Percentiles rank a stretch among this genome's conserved stretches.
Conservation (phyloP, 2,329 filamentous ascomycete genomes). For the Ambrosiella cleistominuta region DNA sequence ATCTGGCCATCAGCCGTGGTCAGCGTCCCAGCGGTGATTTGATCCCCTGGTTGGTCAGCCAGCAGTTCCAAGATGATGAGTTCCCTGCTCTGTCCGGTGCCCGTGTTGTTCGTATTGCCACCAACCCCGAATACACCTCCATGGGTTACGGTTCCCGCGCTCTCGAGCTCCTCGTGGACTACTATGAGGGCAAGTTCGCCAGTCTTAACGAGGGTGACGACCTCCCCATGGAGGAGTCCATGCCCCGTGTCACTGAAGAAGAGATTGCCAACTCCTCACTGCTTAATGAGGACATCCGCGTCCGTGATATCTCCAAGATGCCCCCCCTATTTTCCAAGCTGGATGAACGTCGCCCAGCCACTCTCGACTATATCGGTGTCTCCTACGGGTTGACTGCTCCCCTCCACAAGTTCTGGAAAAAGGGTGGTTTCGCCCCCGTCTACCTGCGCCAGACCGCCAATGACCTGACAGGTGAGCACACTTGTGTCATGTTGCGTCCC, state of each 20-base stretch:
- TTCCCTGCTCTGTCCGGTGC: constrained; percentile 89
- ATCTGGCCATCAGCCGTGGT: constrained; percentile 76
- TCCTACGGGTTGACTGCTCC: constrained; percentile 78
- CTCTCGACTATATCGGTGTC: constrained; percentile 84
- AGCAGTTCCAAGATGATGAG: constrained; percentile 95
- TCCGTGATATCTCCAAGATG: constrained; percentile 80
- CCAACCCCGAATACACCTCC: constrained; percentile 76
- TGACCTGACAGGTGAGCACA: constrained; percentile 91
- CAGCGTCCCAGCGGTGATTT: constrained; percentile 80
- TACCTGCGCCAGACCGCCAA: constrained; percentile 93
- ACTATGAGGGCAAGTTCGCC: constrained; percentile 86
- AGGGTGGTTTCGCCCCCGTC: constrained; percentile 66
- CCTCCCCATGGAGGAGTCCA: constrained; percentile 34
- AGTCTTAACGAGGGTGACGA: constrained; percentile 57
- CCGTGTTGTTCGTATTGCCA: constrained; percentile 82
- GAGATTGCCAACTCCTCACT: constrained; percentile 63
- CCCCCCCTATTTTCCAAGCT: constrained; percentile 84
- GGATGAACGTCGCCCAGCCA: constrained; percentile 60
- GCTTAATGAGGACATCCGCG: constrained; percentile 71
- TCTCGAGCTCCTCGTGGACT: constrained; percentile 71
- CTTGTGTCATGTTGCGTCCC: constrained; percentile 88
- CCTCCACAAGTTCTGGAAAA: constrained; percentile 96
- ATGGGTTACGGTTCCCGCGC: constrained; percentile 93
- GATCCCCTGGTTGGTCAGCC: constrained; percentile 93
- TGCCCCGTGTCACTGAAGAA: constrained; percentile 63